Evolutionary conservation across 129 eudicot species (phyloP).

Genomic region (Pulicaria dysenterica): DNA sequence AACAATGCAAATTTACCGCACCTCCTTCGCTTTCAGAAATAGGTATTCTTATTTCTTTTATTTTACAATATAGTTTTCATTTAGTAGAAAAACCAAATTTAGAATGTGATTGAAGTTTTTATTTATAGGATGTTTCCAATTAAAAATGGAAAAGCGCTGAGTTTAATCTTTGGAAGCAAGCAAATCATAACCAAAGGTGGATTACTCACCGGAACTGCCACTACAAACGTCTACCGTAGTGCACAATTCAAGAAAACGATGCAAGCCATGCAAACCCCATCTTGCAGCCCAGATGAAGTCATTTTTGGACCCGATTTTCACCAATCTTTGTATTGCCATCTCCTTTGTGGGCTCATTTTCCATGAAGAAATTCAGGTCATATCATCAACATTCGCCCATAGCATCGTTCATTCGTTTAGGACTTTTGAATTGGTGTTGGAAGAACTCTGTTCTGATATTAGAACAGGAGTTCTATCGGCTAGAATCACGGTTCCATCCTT

Average conservation of each 20-base stretch:
- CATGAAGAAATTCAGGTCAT: constrained; percentile 59
- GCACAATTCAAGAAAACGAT: constrained; percentile 60
- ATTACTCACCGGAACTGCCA: constrained; percentile 77
- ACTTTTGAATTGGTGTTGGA: constrained; percentile 80
- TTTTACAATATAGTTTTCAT: neutral
- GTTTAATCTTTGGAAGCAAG: constrained; percentile 82
- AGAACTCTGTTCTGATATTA: constrained; percentile 63
- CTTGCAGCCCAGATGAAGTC: constrained; percentile 90
- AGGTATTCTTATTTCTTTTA: constrained; percentile 40
- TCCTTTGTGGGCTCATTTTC: constrained; percentile 73
- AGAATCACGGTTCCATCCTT: constrained; percentile 60
- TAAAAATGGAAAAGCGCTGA: constrained; percentile 68
- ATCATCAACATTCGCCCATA: constrained; percentile 81
- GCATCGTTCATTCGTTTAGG: constrained; percentile 82
- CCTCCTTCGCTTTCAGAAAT: constrained; percentile 77
- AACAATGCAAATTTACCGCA: constrained; percentile 76
- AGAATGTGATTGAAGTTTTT: too few species aligned
- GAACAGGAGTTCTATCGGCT: constrained; percentile 54
- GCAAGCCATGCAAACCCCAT: constrained; percentile 63
- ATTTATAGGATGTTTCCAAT: constrained; percentile 68
- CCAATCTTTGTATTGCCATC: constrained; percentile 87
- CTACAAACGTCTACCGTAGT: constrained; percentile 74
- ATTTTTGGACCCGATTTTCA: constrained; percentile 80
- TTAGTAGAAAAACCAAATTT: neutral
- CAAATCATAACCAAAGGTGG: constrained; percentile 87